phyloP scores from a whole-genome alignment of 768 basidiomycete genomes.

The Boletus barrowsii region DNA sequence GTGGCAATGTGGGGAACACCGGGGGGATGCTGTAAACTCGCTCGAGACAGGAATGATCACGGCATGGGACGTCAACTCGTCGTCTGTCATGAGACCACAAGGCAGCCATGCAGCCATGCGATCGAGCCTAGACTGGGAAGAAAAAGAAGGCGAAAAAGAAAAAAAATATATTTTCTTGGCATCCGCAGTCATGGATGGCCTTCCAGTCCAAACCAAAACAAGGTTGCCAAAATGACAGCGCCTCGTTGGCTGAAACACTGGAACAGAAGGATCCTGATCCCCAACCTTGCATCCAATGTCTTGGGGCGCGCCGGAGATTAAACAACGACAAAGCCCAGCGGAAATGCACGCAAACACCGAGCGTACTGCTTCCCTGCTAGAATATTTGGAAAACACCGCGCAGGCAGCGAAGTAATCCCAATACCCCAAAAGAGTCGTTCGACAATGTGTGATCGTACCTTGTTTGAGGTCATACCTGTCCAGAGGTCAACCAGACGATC shows the following conservation, averaged over 20 bases:
- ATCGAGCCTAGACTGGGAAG: no score
- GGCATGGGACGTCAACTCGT: background rate
- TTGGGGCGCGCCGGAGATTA: constrained; percentile 2
- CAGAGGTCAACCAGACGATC: constrained; percentile 2
- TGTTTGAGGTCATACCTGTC: constrained; percentile 92
- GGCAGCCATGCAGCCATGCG: no score
- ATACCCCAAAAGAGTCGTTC: no score
- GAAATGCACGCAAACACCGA: constrained; percentile 1
- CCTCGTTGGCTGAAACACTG: constrained; percentile 1
- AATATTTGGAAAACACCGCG: background rate
- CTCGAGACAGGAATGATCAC: background rate
- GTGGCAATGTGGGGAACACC: background rate
- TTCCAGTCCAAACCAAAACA: background rate
- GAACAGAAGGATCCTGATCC: background rate
- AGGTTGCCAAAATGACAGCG: background rate
- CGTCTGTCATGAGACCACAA: no score
- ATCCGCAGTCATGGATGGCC: background rate
- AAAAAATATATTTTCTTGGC: background rate
- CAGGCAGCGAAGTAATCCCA: no score
- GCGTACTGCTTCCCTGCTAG: background rate
- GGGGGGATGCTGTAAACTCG: background rate
- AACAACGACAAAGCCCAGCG: constrained; percentile 1
- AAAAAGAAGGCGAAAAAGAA: no score
- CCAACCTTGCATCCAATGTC: background rate
- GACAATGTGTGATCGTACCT: constrained; percentile 45